Percentiles rank a stretch among this genome's conserved stretches.
Conservation (phyloP, 192 early-diverging fungal species). For the Diversispora eburnea region DNA sequence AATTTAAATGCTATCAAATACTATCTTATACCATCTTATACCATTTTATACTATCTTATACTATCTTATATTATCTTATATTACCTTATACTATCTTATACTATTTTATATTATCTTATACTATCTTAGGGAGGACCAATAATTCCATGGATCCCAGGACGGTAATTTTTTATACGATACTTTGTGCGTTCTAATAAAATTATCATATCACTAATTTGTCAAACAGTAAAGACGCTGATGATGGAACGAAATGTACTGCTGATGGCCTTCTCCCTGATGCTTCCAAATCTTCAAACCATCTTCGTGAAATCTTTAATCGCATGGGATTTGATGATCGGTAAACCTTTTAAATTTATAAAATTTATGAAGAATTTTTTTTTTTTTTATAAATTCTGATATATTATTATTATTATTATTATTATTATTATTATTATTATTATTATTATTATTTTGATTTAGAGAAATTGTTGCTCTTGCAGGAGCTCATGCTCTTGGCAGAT, state of each 20-base stretch:
- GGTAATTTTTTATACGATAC: constrained; percentile 25
- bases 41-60: too few species aligned
- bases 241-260: constrained; percentile 50
- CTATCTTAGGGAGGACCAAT: constrained; percentile 62
- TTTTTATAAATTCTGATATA: too few species aligned
- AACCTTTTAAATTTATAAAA: not conserved
- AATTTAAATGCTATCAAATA: not conserved
- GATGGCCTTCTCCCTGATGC: constrained; percentile 82
- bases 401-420: too few species aligned
- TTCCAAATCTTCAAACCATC: constrained; percentile 57
- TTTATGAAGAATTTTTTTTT: too few species aligned
- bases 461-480: constrained; percentile 83
- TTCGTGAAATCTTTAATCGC: constrained; percentile 76
- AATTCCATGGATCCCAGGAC: constrained; percentile 71
- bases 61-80: too few species aligned
- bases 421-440: too few species aligned
- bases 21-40: too few species aligned
- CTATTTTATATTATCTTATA: not conserved
- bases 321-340: constrained; percentile 60
- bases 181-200: not conserved
- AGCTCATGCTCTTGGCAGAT: constrained; percentile 74
- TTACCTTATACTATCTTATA: too few species aligned
- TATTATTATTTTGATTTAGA: not conserved
- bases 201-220: not conserved
- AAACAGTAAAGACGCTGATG: constrained; percentile 34